phyloP scores from a whole-genome alignment of 169 alveolate species.

The Cryptosporidium viatorum region DNA sequence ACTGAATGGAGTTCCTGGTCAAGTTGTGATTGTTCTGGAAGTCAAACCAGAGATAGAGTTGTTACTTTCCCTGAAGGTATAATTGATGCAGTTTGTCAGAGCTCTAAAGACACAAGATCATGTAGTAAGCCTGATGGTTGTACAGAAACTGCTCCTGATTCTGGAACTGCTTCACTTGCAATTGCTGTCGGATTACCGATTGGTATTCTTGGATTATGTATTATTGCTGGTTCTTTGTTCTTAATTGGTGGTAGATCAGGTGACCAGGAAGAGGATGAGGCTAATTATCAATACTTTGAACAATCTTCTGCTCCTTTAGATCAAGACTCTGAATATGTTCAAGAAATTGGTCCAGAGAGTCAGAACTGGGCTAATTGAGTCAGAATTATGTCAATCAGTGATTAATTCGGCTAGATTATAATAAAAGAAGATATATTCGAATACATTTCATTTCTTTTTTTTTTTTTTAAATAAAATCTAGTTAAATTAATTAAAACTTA shows the following conservation, averaged over 20 bases:
- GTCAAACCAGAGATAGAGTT: constrained; percentile 32
- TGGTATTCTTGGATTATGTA: constrained; percentile 44
- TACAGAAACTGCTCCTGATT: constrained; percentile 34
- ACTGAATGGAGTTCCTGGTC: constrained; percentile 63
- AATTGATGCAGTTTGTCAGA: constrained; percentile 50
- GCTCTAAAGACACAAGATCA: constrained; percentile 6
- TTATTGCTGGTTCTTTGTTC: constrained; percentile 9
- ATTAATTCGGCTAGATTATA: too few species aligned
- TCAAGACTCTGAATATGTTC: constrained; percentile 26
- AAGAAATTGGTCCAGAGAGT: constrained; percentile 71
- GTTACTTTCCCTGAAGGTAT: constrained; percentile 58
- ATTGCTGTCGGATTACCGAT: constrained; percentile 60
- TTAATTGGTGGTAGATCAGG: neutral
- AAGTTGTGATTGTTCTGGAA: constrained; percentile 42
- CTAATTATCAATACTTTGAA: constrained; percentile 39
- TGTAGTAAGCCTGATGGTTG: constrained; percentile 61
- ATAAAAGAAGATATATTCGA: too few species aligned
- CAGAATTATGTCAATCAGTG: neutral
- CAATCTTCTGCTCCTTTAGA: constrained; percentile 3
- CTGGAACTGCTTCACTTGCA: constrained; percentile 30
- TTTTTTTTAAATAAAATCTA: too few species aligned
- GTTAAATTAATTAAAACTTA: too few species aligned
- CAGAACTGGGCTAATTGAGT: constrained; percentile 50
- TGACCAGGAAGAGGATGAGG: constrained; percentile 43
- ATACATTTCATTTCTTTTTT: too few species aligned